Percentiles rank a stretch among this genome's conserved stretches.
Conservation (phyloP, 345 rosid species). For the Erysimum cheiranthoides region DNA sequence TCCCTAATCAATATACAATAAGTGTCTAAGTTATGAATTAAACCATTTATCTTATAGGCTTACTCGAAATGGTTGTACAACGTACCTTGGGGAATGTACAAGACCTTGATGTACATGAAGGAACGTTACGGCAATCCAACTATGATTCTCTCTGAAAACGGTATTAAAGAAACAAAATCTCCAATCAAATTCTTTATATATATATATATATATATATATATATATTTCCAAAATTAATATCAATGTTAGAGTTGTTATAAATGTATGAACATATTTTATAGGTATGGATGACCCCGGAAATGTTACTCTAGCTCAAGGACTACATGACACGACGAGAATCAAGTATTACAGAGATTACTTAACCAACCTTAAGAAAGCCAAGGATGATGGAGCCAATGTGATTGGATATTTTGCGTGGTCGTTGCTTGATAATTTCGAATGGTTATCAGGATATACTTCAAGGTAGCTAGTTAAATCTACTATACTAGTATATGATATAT, state of each 20-base stretch:
- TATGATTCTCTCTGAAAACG: slow-evolving; percentile 84
- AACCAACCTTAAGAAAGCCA: slow-evolving; percentile 84
- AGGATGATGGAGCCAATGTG: slow-evolving; percentile 81
- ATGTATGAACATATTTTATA: slow-evolving; percentile 27
- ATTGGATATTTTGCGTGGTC: slow-evolving; percentile 96
- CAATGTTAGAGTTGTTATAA: not conserved
- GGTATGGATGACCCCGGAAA: slow-evolving; percentile 96
- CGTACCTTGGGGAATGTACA: slow-evolving; percentile 98
- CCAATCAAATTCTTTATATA: not conserved
- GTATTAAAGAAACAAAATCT: slow-evolving; percentile 46
- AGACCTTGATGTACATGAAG: slow-evolving; percentile 83
- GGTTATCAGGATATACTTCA: slow-evolving; percentile 92
- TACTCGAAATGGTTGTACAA: slow-evolving; percentile 86
- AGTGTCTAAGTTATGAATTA: not conserved
- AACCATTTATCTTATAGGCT: slow-evolving; percentile 57
- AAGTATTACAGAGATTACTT: slow-evolving; percentile 73
- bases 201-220: no score
- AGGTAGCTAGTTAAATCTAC: slow-evolving; percentile 40
- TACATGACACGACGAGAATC: slow-evolving; percentile 82
- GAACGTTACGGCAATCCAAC: slow-evolving; percentile 91
- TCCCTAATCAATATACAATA: not conserved
- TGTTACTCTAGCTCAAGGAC: slow-evolving; percentile 66
- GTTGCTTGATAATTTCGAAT: slow-evolving; percentile 93
- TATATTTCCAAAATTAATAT: not conserved
- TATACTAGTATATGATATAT: not conserved